phyloP scores from a whole-genome alignment of 371 early-diverging fungal genomes.

The Haplosporangium sp. region DNA sequence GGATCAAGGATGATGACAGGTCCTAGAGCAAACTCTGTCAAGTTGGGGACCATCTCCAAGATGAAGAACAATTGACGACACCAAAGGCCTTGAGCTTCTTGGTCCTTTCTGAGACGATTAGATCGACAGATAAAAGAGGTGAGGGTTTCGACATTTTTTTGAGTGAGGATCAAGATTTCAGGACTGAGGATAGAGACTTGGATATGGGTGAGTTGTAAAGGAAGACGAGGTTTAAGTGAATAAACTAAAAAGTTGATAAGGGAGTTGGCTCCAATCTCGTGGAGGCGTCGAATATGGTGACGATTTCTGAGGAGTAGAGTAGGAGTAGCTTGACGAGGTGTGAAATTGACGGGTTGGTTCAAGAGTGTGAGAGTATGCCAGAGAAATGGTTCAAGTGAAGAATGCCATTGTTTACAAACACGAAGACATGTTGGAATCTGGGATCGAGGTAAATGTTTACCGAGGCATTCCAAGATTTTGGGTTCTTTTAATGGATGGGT shows the following conservation, averaged over 20 bases:
- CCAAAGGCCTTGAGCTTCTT: conserved; percentile 18
- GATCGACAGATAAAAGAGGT: conserved; percentile 20
- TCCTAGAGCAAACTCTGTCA: conserved; percentile 19
- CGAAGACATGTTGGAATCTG: not conserved
- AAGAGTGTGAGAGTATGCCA: conserved; percentile 24
- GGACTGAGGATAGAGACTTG: conserved; percentile 24
- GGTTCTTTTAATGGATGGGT: not conserved
- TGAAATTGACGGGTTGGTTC: conserved; percentile 29
- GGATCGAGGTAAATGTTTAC: conserved; percentile 7
- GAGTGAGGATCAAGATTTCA: conserved; percentile 24
- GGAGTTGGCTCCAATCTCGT: conserved; percentile 25
- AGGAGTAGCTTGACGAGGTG: conserved; percentile 23
- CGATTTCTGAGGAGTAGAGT: conserved; percentile 22
- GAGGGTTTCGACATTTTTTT: conserved; percentile 17
- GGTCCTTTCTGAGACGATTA: conserved; percentile 19
- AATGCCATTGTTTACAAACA: conserved; percentile 24
- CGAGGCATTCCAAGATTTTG: conserved; percentile 1
- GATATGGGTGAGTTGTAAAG: conserved; percentile 16
- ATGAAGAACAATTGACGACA: conserved; percentile 26
- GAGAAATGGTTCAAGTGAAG: conserved; percentile 13
- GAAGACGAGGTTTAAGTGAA: not conserved
- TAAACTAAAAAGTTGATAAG: conserved; percentile 23
- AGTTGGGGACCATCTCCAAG: conserved; percentile 11
- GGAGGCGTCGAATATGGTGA: conserved; percentile 26
- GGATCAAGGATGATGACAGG: conserved; percentile 17